phyloP scores from a whole-genome alignment of 1,284 basidiomycete species.

The Somion occarium region DNA sequence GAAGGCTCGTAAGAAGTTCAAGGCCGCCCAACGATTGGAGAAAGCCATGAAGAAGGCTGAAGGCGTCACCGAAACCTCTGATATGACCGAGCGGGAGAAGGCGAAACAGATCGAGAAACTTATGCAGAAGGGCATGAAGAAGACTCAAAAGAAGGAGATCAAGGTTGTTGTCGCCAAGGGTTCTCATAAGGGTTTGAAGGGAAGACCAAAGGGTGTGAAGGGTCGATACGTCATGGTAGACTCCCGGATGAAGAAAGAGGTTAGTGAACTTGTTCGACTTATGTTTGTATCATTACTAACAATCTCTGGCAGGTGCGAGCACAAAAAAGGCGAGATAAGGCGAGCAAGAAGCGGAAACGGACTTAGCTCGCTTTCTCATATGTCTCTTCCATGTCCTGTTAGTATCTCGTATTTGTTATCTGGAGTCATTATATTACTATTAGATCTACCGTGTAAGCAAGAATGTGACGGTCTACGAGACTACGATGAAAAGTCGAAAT shows the following conservation, averaged over 20 bases:
- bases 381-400: background rate
- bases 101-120: slow-evolving; percentile 91
- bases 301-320: slow-evolving; percentile 54
- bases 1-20: slow-evolving; percentile 95
- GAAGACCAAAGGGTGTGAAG: slow-evolving; percentile 94
- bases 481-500: background rate
- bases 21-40: slow-evolving; percentile 80
- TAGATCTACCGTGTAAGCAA: background rate
- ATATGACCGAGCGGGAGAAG: slow-evolving; percentile 93
- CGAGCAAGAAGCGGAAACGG: slow-evolving; percentile 54
- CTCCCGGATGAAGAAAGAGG: slow-evolving; percentile 81
- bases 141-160: slow-evolving; percentile 74
- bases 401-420: background rate
- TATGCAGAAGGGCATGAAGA: slow-evolving; percentile 73
- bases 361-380: slow-evolving; percentile 13
- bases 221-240: slow-evolving; percentile 93
- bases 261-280: slow-evolving; percentile 25
- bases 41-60: slow-evolving; percentile 97
- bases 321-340: slow-evolving; percentile 66
- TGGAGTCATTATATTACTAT: background rate
- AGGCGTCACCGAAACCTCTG: slow-evolving; percentile 85
- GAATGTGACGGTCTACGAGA: background rate
- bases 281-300: slow-evolving; percentile 9
- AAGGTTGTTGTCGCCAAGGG: slow-evolving; percentile 95
- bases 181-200: slow-evolving; percentile 84